Percentiles rank a stretch among this genome's conserved stretches.
phyloP scores from a whole-genome alignment of 2,329 filamentous ascomycete species.

The Aspergillus jensenii region DNA sequence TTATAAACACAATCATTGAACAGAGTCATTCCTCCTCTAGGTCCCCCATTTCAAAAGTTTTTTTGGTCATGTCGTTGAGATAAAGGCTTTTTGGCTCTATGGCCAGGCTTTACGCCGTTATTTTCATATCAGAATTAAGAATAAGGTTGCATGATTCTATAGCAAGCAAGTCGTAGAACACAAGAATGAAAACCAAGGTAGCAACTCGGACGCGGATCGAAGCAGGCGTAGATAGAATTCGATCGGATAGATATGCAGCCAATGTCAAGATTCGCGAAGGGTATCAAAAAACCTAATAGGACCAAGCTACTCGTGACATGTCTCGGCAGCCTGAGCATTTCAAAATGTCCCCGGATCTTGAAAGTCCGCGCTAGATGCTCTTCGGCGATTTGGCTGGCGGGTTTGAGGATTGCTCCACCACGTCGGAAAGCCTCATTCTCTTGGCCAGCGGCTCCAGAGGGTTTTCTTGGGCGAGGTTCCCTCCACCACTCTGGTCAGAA shows the following conservation, averaged over 20 bases:
- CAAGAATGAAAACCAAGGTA: background rate
- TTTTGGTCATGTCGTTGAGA: background rate
- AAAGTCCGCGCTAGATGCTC: constrained; percentile 24
- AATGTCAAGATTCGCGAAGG: constrained; percentile 37
- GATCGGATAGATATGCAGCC: constrained; percentile 31
- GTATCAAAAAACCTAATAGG: constrained; percentile 39
- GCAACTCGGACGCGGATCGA: constrained; percentile 8
- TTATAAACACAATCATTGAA: constrained; percentile 13
- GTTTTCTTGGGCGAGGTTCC: constrained; percentile 20
- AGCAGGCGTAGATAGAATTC: background rate
- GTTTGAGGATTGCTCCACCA: constrained; percentile 46
- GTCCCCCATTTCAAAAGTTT: background rate
- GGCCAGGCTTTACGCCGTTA: background rate
- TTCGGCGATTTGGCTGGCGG: constrained; percentile 36
- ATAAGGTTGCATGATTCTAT: constrained; percentile 9
- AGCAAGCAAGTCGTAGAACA: constrained; percentile 6
- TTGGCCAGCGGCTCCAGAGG: constrained; percentile 53
- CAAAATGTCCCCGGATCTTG: constrained; percentile 11
- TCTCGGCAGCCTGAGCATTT: constrained; percentile 1
- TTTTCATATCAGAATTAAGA: constrained; percentile 12
- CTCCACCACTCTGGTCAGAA: constrained; percentile 29
- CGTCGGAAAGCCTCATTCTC: constrained; percentile 57
- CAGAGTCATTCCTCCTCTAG: background rate
- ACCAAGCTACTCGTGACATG: constrained; percentile 26
- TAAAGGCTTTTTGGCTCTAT: constrained; percentile 1